Evolutionary conservation across 2,329 filamentous ascomycete genomes (phyloP), one percentile per base, ranked within the genome.

Genomic region (Botrytis squamosa): DNA sequence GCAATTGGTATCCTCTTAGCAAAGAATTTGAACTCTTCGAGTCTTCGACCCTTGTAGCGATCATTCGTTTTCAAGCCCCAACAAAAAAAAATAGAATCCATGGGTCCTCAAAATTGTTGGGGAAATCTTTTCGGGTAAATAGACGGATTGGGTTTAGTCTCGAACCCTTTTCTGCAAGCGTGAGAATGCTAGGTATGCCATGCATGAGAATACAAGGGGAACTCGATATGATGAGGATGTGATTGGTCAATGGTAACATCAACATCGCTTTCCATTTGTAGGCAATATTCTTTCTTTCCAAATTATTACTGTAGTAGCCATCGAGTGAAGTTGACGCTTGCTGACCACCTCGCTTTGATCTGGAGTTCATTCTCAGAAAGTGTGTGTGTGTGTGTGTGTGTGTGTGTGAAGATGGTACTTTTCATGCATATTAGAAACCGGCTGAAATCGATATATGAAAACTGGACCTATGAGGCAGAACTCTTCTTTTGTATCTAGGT

Each of bases 221-320:
- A 14, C 38, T 38, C 16, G 8, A 65, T 71, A 64, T 71, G 22
- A 0, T 33, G 25, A 71, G 10, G 20, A 40, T 29, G 57, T 72
- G 70, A 72, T 72, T 72, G 70, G 70, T 68, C 29, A 29, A 59
- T 46, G 7, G 20, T 16, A 62, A 68, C 70, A 72, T 72, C 70
- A 72, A 52, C 8, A 22, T 16, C 20, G 22, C 59, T 71, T 57
- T 38, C n/a, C n/a, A 46, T 29, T 40, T 33, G 33, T n/a, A 29
- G 52, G 38, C 29, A 55, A 59, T 42, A 4, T 38, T n/a, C 66
- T 33, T 22, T 18, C 40, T 44, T 44, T 3, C 4, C 40, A 44
- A 8, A 33, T 44, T 18, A 14, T 12, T 3, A 29, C 29, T 29
- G 29, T 29, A 16, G 29, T 46, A n/a, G 9, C 46, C 12, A 10